Base-by-base conservation (phyloP, 371 early-diverging fungal genomes). In the Mucor saturninus region DNA sequence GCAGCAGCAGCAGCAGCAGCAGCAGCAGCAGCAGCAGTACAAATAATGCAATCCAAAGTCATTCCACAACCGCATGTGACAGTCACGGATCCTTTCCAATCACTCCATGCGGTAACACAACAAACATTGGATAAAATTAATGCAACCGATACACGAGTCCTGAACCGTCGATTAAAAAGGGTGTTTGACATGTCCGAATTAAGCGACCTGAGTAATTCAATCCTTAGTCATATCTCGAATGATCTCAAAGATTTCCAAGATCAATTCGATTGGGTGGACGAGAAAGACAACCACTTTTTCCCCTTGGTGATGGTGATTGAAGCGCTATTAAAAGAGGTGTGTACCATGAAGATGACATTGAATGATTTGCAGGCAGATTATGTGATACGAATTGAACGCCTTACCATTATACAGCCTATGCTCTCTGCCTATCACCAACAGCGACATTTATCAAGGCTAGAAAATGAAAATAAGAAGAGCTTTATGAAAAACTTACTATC, bases 141-240 rank as follows among this genome's bases (percentile, higher is more conserved):
- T 28, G 76, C 77, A 1, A 83, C 86, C 0, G 86, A 87, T 40
- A 81, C 84, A 1, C 72, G 86, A 30, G 79, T 85, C 9, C 53
- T 87, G 35, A 89, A 86, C 46, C 76, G 89, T 9, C 73, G 85
- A 31, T 71, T 88, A 9, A 68, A 71, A 29, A 70, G 87, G 14
- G 77, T 81, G 2, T 89, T 92, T 72, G 89, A 92, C 64, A 82
- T 92, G 54, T 71, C 83, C 3, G 89, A 89, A 37, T 76, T 92
- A 11, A 85, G 86, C n/a, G 77, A 81, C 30, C 79, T 90, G 75
- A 88, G 88, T 59, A 88, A 92, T 56, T 85, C 83, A 26, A 86
- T 92, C 21, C 81, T 92, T 21, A 84, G 84, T n/a, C 86, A 80
- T 50, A 75, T 89, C 29, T 42, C 81, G 15, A 68, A 71, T 2